Evolutionary conservation across 192 early-diverging fungal species (phyloP).

Genomic region (Coemansia reversa): DNA sequence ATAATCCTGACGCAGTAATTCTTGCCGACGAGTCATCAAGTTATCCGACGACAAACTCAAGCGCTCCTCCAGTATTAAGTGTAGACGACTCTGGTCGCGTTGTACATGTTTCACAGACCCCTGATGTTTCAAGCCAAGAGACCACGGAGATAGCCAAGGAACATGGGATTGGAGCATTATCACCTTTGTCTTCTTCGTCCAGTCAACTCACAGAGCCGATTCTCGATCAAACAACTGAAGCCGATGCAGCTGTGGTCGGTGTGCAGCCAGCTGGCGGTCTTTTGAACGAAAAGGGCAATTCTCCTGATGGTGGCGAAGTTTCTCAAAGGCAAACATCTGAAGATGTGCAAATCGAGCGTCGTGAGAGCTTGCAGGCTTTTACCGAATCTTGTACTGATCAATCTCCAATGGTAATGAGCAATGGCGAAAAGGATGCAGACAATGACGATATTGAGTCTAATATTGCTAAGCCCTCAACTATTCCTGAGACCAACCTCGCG

Average conservation of each 20-base stretch:
- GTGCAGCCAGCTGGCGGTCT: background rate
- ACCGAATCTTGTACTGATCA: background rate
- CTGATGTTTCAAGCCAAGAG: background rate
- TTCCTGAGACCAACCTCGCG: background rate
- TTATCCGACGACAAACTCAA: slow-evolving; percentile 6
- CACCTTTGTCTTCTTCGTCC: background rate
- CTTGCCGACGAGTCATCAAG: slow-evolving; percentile 23
- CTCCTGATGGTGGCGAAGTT: background rate
- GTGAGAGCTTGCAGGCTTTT: background rate
- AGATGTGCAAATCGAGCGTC: background rate
- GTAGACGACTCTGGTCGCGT: background rate
- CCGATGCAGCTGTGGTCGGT: background rate
- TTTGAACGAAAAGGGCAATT: background rate
- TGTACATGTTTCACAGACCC: slow-evolving; percentile 19
- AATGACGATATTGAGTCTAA: background rate
- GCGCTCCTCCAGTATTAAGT: slow-evolving; percentile 6
- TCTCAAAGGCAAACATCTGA: background rate
- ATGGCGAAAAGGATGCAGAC: background rate
- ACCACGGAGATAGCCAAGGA: background rate
- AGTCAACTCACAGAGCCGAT: slow-evolving; percentile 1
- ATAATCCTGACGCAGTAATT: background rate
- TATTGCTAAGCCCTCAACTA: background rate
- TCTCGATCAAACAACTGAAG: background rate
- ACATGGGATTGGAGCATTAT: background rate
- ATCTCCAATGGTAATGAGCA: background rate